These are phyloP conservation scores for Sphagnum magellanicum DNA, from an alignment of 228 moss, liverwort and hornwort species.

Conservation along the genomic window DNA sequence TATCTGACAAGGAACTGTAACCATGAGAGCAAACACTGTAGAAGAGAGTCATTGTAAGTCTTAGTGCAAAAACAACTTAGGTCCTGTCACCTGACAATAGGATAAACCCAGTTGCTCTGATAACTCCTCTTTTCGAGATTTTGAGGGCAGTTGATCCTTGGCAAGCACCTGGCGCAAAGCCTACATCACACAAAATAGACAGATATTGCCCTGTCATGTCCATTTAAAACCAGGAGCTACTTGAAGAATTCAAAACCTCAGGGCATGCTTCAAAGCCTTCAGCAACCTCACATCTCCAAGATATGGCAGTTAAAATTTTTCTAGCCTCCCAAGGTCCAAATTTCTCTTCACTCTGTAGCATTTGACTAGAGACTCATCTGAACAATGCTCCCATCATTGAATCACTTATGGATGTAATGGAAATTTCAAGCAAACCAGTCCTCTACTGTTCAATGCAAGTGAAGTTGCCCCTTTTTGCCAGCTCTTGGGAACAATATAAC, in stretches of 20 bases:
- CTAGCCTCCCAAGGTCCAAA: too few species aligned
- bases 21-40: constrained; percentile 2
- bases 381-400: neutral
- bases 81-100: constrained; percentile 51
- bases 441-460: neutral
- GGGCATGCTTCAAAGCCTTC: too few species aligned
- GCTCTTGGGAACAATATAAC: neutral
- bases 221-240: too few species aligned
- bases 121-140: constrained; percentile 56
- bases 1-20: neutral
- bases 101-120: constrained; percentile 62
- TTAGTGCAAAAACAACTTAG: neutral
- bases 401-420: neutral
- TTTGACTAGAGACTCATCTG: too few species aligned
- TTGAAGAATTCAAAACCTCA: too few species aligned
- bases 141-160: constrained; percentile 51
- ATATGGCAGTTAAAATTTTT: too few species aligned
- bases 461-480: neutral
- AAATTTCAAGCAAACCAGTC: neutral
- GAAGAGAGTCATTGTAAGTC: neutral
- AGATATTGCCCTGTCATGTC: too few species aligned
- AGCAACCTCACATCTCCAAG: too few species aligned
- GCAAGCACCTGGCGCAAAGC: constrained; percentile 54
- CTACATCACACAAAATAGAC: constrained; percentile 16
- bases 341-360: too few species aligned